These are phyloP conservation scores for Colletotrichum siamense DNA, from an alignment of 2,329 filamentous ascomycete genomes.

Conservation along the genomic window DNA sequence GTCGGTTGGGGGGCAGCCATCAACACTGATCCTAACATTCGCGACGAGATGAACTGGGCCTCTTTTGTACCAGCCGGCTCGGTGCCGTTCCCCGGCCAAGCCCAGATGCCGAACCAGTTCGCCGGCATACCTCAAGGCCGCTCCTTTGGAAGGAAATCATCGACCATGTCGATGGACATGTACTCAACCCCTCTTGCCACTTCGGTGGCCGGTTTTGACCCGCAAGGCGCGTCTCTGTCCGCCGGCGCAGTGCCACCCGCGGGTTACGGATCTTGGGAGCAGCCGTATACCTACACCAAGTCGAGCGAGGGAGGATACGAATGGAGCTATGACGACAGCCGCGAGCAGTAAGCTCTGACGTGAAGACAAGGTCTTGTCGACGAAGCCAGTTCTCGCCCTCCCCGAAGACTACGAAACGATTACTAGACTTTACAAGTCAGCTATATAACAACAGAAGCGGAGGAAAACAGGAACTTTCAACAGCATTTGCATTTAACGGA, in stretches of 20 bases:
- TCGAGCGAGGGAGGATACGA: conserved; percentile 37
- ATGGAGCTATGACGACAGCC: conserved; percentile 15
- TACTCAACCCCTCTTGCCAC: conserved; percentile 47
- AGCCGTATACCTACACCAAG: conserved; percentile 48
- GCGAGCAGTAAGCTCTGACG: background rate
- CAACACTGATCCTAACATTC: conserved; percentile 41
- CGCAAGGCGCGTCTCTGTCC: conserved; percentile 40
- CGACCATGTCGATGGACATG: conserved; percentile 45
- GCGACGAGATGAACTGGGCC: conserved; percentile 52
- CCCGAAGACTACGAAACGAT: background rate
- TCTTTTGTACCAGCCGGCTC: conserved; percentile 47
- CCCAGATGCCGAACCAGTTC: conserved; percentile 41
- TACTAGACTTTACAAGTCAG: background rate
- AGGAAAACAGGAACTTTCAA: background rate
- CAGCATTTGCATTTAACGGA: conserved; percentile 1
- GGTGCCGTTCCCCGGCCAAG: conserved; percentile 29
- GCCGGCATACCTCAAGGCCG: conserved; percentile 40
- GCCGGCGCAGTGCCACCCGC: conserved; percentile 41
- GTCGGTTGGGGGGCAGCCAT: conserved; percentile 45
- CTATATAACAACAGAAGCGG: background rate
- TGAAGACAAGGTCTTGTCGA: too few species aligned
- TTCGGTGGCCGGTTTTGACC: conserved; percentile 40
- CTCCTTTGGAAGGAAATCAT: conserved; percentile 49
- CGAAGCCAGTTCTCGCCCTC: background rate
- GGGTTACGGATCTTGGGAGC: conserved; percentile 50